A percentile compares a stretch with the other conserved stretches of the same genome.
Conservation (phyloP, 83 land plant genomes). For the Picea abies region DNA sequence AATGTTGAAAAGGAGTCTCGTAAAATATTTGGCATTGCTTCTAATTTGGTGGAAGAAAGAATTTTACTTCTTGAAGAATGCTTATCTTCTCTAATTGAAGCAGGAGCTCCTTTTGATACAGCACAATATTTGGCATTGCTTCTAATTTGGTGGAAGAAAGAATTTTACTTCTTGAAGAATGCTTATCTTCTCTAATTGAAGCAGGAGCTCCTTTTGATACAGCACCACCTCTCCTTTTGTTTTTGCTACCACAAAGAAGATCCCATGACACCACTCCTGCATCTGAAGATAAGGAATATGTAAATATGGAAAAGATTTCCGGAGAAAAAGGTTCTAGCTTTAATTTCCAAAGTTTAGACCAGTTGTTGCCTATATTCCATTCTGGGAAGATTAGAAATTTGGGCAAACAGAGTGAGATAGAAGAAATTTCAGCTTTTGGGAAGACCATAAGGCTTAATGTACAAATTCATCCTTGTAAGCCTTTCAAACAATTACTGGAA, state of each 20-base stretch:
- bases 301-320: constrained; percentile 5
- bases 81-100: constrained; percentile 68
- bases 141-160: constrained; percentile 80
- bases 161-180: constrained; percentile 85
- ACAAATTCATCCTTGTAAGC: constrained; percentile 56
- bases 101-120: constrained; percentile 47
- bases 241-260: constrained; percentile 57
- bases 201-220: constrained; percentile 49
- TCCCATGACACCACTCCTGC: constrained; percentile 14
- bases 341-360: constrained; percentile 1
- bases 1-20: constrained; percentile 76
- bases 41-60: constrained; percentile 78
- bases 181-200: constrained; percentile 73
- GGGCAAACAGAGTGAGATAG: constrained; percentile 13
- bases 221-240: constrained; percentile 58
- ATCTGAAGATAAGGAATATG: constrained; percentile 15
- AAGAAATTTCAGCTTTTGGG: constrained; percentile 48
- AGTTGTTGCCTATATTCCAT: constrained; percentile 4
- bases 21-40: constrained; percentile 86
- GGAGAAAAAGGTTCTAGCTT: constrained; percentile 5
- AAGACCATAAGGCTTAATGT: constrained; percentile 81
- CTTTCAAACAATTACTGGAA: constrained; percentile 72
- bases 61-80: constrained; percentile 88
- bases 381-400: background rate
- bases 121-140: constrained; percentile 79